phyloP scores from a whole-genome alignment of 139 green algal species.

The Auxenochlorella protothecoides region DNA sequence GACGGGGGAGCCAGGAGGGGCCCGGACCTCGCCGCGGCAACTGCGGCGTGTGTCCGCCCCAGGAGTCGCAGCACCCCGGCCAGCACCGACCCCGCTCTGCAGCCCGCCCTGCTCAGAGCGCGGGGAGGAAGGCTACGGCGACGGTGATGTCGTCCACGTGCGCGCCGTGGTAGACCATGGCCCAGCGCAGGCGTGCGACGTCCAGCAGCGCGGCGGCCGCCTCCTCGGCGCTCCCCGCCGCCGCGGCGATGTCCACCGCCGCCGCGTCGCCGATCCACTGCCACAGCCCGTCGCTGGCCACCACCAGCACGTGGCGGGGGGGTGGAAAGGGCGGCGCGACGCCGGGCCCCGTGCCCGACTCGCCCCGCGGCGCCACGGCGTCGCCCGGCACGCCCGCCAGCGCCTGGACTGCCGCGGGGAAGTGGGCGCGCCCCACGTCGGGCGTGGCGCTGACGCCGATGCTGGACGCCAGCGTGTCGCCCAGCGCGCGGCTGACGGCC shows the following conservation, averaged over 20 bases:
- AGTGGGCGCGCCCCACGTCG: conserved; percentile 16
- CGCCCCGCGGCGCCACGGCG: too few species aligned
- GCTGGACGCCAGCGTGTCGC: conserved; percentile 40
- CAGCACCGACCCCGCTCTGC: too few species aligned
- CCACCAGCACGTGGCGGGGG: conserved; percentile 16
- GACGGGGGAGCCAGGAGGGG: too few species aligned
- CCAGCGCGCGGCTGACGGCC: conserved; percentile 39
- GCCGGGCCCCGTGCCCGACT: too few species aligned
- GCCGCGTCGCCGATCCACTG: conserved; percentile 21
- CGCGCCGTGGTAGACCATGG: conserved; percentile 23
- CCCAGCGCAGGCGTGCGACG: conserved; percentile 25
- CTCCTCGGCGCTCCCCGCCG: conserved; percentile 13
- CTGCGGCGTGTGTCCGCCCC: too few species aligned
- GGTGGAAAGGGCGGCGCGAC: not conserved
- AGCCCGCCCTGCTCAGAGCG: not conserved
- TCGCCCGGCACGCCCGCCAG: not conserved
- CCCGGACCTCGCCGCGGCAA: too few species aligned
- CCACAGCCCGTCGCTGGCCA: conserved; percentile 37
- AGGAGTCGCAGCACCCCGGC: too few species aligned
- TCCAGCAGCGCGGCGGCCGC: conserved; percentile 19
- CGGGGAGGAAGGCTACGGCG: conserved; percentile 24
- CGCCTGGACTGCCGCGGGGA: not conserved
- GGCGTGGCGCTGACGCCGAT: conserved; percentile 36
- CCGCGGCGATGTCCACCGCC: conserved; percentile 27
- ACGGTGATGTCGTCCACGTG: conserved; percentile 37